Evolutionary conservation across 768 basidiomycete species (phyloP).

Genomic region (Suillus bovinus): DNA sequence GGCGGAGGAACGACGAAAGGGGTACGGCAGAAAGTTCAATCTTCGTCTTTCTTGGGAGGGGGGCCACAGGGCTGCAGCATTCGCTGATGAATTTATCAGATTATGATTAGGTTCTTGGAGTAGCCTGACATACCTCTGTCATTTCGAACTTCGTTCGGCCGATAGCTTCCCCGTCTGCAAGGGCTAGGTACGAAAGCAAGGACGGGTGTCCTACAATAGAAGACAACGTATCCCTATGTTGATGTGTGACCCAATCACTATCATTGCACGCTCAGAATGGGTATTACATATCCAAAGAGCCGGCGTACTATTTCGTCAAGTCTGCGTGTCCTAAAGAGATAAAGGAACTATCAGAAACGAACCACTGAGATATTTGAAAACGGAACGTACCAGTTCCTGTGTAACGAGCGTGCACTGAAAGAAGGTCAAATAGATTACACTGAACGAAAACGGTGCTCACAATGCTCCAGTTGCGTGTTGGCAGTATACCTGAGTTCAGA

Average conservation of each 20-base stretch:
- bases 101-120: conserved; percentile 19
- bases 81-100: conserved; percentile 45
- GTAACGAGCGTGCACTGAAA: conserved; percentile 88
- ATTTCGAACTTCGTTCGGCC: conserved; percentile 92
- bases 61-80: conserved; percentile 96
- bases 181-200: conserved; percentile 81
- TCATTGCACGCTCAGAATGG: conserved; percentile 33
- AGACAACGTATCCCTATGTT: conserved; percentile 93
- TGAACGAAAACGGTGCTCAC: conserved; percentile 49
- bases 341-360: conserved; percentile 15
- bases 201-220: conserved; percentile 92
- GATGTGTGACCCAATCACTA: conserved; percentile 97
- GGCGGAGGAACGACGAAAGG: background rate
- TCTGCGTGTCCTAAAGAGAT: conserved; percentile 82
- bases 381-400: conserved; percentile 82
- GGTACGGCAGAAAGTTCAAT: conserved; percentile 33
- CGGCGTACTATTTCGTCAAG: conserved; percentile 87
- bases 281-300: conserved; percentile 4
- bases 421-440: conserved; percentile 15
- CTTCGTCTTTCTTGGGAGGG: conserved; percentile 87
- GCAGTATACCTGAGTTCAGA: conserved; percentile 95
- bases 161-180: conserved; percentile 93
- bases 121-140: conserved; percentile 68
- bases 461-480: conserved; percentile 93
- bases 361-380: background rate